Percentiles rank a stretch among this genome's conserved stretches.
phyloP scores from a whole-genome alignment of 2,329 filamentous ascomycete species.

The Aureobasidium sp. region DNA sequence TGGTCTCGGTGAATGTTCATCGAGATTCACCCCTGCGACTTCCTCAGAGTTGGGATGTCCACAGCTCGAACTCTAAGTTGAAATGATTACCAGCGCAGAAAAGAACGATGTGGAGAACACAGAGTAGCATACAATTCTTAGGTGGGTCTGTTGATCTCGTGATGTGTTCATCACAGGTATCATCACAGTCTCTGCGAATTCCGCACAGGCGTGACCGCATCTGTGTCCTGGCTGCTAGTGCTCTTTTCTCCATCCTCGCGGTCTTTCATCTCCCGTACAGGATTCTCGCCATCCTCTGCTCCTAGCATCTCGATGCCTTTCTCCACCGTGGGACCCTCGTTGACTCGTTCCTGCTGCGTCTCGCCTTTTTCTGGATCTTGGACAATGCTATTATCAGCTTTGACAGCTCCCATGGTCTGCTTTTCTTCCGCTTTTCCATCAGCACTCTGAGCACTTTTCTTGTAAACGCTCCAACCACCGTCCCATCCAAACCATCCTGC shows the following conservation, averaged over 20 bases:
- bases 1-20: too few relatives aligned
- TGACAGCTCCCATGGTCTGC: not conserved
- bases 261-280: conserved; percentile 6
- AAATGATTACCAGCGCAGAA: not conserved
- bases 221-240: not conserved
- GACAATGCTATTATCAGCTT: not conserved
- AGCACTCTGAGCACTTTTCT: conserved; percentile 31
- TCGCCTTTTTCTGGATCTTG: not conserved
- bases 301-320: conserved; percentile 22
- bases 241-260: conserved; percentile 1
- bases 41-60: not conserved
- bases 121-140: not conserved
- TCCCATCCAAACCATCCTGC: conserved; percentile 52
- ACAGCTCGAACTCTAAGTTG: not conserved
- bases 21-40: not conserved
- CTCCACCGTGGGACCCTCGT: conserved; percentile 19
- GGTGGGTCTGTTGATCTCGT: not conserved
- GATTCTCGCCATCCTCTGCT: conserved; percentile 18
- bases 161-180: not conserved
- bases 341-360: conserved; percentile 18
- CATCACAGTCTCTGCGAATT: not conserved
- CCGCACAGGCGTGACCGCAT: not conserved
- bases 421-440: conserved; percentile 29
- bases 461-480: conserved; percentile 46
- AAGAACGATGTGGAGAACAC: not conserved